These are phyloP conservation scores for Carex littledalei DNA, from an alignment of 176 grass and related monocot species.

Conservation along the genomic window DNA sequence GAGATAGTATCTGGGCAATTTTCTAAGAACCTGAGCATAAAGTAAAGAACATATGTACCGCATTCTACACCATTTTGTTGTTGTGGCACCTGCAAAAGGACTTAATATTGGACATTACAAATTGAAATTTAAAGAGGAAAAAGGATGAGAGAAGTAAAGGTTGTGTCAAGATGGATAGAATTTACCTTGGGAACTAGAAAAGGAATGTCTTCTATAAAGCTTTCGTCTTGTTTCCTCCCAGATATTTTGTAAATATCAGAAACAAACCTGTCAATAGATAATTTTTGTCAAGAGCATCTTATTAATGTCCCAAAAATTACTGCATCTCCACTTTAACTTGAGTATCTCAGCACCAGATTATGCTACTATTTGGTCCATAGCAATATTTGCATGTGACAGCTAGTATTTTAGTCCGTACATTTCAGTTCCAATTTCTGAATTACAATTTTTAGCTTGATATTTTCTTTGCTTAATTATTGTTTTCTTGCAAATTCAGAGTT, in stretches of 20 bases:
- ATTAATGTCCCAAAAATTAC: neutral
- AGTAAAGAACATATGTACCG: constrained; percentile 78
- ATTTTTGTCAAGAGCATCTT: neutral
- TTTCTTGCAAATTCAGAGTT: neutral
- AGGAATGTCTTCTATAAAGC: constrained; percentile 52
- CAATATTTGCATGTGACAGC: neutral
- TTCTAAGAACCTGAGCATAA: constrained; percentile 56
- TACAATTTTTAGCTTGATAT: neutral
- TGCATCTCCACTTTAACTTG: neutral
- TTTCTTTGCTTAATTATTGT: neutral
- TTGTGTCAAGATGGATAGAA: neutral
- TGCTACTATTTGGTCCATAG: neutral
- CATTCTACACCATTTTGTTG: constrained; percentile 66
- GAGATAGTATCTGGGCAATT: constrained; percentile 43
- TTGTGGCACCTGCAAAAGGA: constrained; percentile 64
- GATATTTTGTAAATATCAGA: constrained; percentile 60
- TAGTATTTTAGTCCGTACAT: neutral
- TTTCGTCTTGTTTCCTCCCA: constrained; percentile 49
- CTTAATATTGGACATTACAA: constrained; percentile 2
- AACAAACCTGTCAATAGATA: constrained; percentile 52
- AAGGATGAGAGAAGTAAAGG: neutral
- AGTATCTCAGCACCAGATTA: neutral
- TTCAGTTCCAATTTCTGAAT: neutral
- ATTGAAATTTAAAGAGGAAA: constrained; percentile 17
- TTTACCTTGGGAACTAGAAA: constrained; percentile 75